Evolutionary conservation across 805 yeast species (phyloP), one percentile per base, ranked within the genome.

Genomic region (Ogataea populi-albae): DNA sequence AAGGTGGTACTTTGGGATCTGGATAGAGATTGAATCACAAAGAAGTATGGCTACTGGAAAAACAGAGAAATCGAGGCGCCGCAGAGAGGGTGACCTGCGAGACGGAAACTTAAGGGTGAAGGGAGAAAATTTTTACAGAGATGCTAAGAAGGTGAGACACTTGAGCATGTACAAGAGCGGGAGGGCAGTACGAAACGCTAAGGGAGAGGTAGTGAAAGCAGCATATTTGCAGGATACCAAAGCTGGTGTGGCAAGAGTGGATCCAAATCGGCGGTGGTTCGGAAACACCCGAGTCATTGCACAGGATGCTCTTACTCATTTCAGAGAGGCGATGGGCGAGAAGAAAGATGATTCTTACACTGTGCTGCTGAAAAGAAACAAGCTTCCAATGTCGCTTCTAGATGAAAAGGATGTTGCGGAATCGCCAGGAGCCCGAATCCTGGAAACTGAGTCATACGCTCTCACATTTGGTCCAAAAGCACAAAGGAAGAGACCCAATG

Each of bases 231-330:
- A 91, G 61, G 81, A 85, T 49, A 79, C 87, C 4, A 89, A 87
- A 45, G 71, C 85, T 19, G 98, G 98, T 10, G 77, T 70, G 46
- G 98, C 98, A 2, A 73, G 98, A 43, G 94, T 91, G 28, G 96
- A 86, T 57, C 98, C 98, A 5, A 91, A 91, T 62, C 77, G 96
- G 61, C 78, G 94, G 57, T 91, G 98, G 98, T 93, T 93, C 58
- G 96, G 96, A 32, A 93, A 88, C 64, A 87, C 98, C 10, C 77
- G 98, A 57, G 98, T 91, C 26, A 91, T 91, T 55, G 91, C 97
- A 4, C 98, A 91, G 61, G 96, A 93, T 69, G 96, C 98, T 2
- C 69, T 91, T 53, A 70, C 83, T 19, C 98, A 93, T 66, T 91
- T 91, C 68, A 75, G 98, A 60, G 93, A 86, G 49, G 97, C 97